These are phyloP conservation scores for Fonsecaea pedrosoi DNA, from an alignment of 2,329 filamentous ascomycete genomes.

Conservation along the genomic window DNA sequence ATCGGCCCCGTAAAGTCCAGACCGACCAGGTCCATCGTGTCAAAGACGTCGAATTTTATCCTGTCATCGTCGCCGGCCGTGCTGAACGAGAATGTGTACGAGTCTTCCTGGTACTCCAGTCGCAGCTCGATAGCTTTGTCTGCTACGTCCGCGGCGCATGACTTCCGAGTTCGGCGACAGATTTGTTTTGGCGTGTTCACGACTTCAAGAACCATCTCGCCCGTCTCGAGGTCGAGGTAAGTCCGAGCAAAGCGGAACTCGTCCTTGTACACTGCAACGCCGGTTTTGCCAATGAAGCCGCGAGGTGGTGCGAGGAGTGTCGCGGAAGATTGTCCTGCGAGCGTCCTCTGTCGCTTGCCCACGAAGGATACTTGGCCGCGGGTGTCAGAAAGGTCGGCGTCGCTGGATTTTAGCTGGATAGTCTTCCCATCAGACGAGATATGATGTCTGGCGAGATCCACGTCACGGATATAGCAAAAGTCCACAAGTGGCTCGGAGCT, in stretches of 20 bases:
- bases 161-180: background rate
- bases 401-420: conserved; percentile 33
- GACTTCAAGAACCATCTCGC: conserved; percentile 33
- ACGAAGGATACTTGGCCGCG: conserved; percentile 39
- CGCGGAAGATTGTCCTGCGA: conserved; percentile 27
- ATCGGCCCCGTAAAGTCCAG: conserved; percentile 47
- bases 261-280: conserved; percentile 24
- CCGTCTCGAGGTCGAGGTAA: conserved; percentile 32
- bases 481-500: conserved; percentile 30
- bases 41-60: conserved; percentile 32
- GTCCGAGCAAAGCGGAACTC: conserved; percentile 40
- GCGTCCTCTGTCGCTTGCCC: conserved; percentile 41
- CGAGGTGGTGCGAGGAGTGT: background rate
- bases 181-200: conserved; percentile 37
- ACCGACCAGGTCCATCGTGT: conserved; percentile 43
- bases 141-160: background rate
- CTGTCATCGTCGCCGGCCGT: conserved; percentile 11
- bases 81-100: conserved; percentile 12
- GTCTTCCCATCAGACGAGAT: conserved; percentile 29
- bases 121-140: conserved; percentile 9
- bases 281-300: background rate
- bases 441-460: conserved; percentile 36
- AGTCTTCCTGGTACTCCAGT: conserved; percentile 24
- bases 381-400: conserved; percentile 34
- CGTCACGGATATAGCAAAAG: conserved; percentile 42